Percentiles rank a stretch among this genome's conserved stretches.
These are phyloP conservation scores for Penicillium sp. DNA, from an alignment of 2,329 filamentous ascomycete genomes.

Conservation along the genomic window DNA sequence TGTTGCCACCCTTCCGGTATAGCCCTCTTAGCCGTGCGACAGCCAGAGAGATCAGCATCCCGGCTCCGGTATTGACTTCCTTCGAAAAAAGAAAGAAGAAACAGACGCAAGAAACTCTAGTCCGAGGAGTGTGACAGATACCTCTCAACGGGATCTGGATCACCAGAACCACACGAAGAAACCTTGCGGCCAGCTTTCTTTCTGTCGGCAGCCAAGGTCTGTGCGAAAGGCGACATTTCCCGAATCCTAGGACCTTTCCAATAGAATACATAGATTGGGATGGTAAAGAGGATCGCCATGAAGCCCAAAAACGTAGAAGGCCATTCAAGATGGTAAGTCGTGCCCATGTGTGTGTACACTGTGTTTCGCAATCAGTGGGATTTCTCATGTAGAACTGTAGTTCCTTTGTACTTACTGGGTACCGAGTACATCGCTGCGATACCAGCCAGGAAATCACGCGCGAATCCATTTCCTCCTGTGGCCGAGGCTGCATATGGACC, in stretches of 20 bases:
- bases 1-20: neutral
- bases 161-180: constrained; percentile 28
- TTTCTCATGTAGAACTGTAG: neutral
- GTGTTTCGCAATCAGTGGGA: neutral
- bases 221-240: constrained; percentile 61
- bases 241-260: constrained; percentile 61
- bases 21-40: no score
- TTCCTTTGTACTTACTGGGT: constrained; percentile 42
- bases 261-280: constrained; percentile 66
- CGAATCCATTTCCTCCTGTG: constrained; percentile 65
- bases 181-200: constrained; percentile 29
- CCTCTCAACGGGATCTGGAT: constrained; percentile 25
- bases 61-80: neutral
- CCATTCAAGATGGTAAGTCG: constrained; percentile 53
- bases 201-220: constrained; percentile 54
- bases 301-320: constrained; percentile 61
- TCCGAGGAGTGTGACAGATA: constrained; percentile 19
- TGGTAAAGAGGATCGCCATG: constrained; percentile 60
- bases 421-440: constrained; percentile 59
- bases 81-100: neutral
- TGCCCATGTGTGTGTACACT: constrained; percentile 52
- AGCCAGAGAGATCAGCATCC: neutral
- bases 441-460: constrained; percentile 63
- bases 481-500: constrained; percentile 64
- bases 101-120: neutral